A percentile compares a stretch with the other conserved stretches of the same genome.
These are phyloP conservation scores for Malus hybrid DNA, from an alignment of 331 rosid species.

Conservation along the genomic window DNA sequence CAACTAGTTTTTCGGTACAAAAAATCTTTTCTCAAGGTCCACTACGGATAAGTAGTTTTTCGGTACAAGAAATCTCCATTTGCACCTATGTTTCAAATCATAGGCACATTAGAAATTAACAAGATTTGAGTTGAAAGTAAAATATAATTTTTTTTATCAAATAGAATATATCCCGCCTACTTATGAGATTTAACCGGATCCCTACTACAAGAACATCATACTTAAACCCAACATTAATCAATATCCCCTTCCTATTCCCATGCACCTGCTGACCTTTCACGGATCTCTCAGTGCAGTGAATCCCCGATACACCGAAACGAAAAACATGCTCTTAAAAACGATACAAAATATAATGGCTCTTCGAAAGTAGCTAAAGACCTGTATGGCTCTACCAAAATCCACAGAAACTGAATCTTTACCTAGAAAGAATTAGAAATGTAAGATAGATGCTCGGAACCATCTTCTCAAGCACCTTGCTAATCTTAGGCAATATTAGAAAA, in stretches of 20 bases:
- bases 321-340: conserved; percentile 6
- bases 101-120: not conserved
- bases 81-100: too few species aligned
- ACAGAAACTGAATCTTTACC: conserved; percentile 6
- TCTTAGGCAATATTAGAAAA: not conserved
- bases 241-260: conserved; percentile 4
- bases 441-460: not conserved
- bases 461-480: conserved; percentile 1
- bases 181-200: not conserved
- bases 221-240: not conserved
- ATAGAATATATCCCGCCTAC: not conserved
- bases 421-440: conserved; percentile 14
- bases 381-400: conserved; percentile 27
- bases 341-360: conserved; percentile 23
- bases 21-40: too few species aligned
- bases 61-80: too few species aligned
- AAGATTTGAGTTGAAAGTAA: not conserved
- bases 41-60: too few species aligned
- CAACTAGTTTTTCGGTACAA: not conserved
- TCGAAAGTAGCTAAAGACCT: conserved; percentile 27
- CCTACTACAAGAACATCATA: not conserved
- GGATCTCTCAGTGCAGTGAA: conserved; percentile 15
- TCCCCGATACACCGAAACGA: conserved; percentile 2
- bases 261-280: not conserved
- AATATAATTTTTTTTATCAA: not conserved